Base-by-base conservation (phyloP, 352 stramenopile genomes). In the Pythium pyrilobum region DNA sequence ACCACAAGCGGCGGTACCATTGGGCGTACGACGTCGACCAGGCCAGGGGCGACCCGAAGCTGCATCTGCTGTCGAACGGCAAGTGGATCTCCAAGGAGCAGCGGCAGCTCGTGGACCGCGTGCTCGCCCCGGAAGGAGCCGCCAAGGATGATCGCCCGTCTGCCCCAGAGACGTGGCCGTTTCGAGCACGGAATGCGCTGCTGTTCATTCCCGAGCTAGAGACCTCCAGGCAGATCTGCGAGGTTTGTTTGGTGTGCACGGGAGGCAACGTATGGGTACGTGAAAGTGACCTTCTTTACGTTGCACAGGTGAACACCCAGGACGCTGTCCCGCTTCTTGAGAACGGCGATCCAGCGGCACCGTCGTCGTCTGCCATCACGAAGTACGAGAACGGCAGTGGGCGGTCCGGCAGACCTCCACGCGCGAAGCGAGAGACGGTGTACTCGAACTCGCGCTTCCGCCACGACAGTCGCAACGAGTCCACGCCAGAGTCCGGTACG, bases 401-500 rank as follows among this genome's bases (percentile, higher is more conserved):
- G 25, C 31, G 58, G 11, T 42, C 37, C 21, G 65, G 66, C 46
- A 62, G 57, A 3, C 67, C 66, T 16, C 40, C 70, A 7, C 73
- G 56, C 16, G 53, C 49, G 16, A 70, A 59, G 37, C 73, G 76
- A 55, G 63, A 64, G 48, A 94, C 69, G 1, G 69, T 94, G 15
- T 89, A 87, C 50, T 67, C 74, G 3, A 94, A 92, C 45, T 91
- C 83, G 10, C 70, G 83, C 24, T 92, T 94, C 25, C 25, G 31
- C 27, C 8, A 5, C 1, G 23, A 43, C 38, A 11, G 6, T 13
- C 10, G 23, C 9, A 16, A 21, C n/a, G 11, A 40, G 11, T 6
- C 28, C 28, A 40, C 44, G 2, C n/a, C n/a, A n/a, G n/a, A n/a
- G n/a, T n/a, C n/a, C n/a, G n/a, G n/a, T n/a, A n/a, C n/a, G n/a